Evolutionary conservation across 2,329 filamentous ascomycete species (phyloP).

Genomic region (Exophiala phaeomuriformis): DNA sequence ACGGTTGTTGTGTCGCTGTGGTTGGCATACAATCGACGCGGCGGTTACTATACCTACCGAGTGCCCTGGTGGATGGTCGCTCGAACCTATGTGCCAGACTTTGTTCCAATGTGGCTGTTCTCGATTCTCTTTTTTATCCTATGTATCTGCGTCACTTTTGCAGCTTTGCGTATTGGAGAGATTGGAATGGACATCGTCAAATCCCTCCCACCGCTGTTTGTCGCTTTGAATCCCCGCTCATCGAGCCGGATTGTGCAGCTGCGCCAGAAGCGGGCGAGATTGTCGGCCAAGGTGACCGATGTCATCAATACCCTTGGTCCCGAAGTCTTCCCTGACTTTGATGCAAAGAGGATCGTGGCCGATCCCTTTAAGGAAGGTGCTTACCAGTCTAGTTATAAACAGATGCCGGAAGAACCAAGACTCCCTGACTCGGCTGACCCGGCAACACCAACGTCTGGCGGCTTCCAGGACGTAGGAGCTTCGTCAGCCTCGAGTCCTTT

Average conservation of each 20-base stretch:
- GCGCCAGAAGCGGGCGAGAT: slow-evolving; percentile 60
- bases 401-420: slow-evolving; percentile 22
- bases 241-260: slow-evolving; percentile 77
- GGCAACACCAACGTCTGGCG: slow-evolving; percentile 26
- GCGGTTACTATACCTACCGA: slow-evolving; percentile 71
- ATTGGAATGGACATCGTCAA: slow-evolving; percentile 99
- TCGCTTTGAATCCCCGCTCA: slow-evolving; percentile 77
- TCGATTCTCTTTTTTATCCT: slow-evolving; percentile 68
- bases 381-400: slow-evolving; percentile 26
- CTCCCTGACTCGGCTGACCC: slow-evolving; percentile 32
- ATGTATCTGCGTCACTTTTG: slow-evolving; percentile 85
- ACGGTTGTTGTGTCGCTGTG: slow-evolving; percentile 66
- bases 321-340: slow-evolving; percentile 96
- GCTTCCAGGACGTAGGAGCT: slow-evolving; percentile 25
- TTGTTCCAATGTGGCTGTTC: slow-evolving; percentile 71
- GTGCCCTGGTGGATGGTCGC: slow-evolving; percentile 74
- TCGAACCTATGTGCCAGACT: slow-evolving; percentile 57
- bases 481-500: slow-evolving; percentile 32
- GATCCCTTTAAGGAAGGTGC: slow-evolving; percentile 41
- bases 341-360: slow-evolving; percentile 61
- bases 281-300: slow-evolving; percentile 77
- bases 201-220: slow-evolving; percentile 76
- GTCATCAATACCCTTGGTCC: slow-evolving; percentile 93
- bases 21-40: slow-evolving; percentile 72
- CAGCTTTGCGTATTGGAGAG: slow-evolving; percentile 87